Evolutionary conservation across 441 rosid species (phyloP).

Genomic region (Eutrema salsugineum): DNA sequence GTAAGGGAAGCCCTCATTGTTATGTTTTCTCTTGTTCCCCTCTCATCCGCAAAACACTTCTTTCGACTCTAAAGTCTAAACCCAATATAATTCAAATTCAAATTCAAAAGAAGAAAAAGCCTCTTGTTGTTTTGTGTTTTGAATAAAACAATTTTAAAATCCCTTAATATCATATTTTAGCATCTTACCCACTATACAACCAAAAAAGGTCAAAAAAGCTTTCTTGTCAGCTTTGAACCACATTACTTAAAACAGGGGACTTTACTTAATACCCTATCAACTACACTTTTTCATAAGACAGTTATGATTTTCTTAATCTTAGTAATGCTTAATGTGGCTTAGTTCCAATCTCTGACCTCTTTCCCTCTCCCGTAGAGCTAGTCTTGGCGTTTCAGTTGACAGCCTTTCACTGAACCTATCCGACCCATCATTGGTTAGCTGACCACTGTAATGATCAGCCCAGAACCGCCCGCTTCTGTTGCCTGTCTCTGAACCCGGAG

Average conservation of each 20-base stretch:
- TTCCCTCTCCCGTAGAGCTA: conserved; percentile 39
- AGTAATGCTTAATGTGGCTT: conserved; percentile 20
- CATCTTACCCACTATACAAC: conserved; percentile 27
- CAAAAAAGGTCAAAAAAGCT: conserved; percentile 11
- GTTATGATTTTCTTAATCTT: conserved; percentile 1
- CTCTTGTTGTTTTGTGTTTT: not conserved
- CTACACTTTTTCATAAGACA: conserved; percentile 4
- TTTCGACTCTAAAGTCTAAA: conserved; percentile 36
- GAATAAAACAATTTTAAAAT: conserved; percentile 7
- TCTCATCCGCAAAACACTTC: conserved; percentile 39
- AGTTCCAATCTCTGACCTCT: conserved; percentile 39
- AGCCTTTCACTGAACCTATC: conserved; percentile 67
- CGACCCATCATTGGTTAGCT: conserved; percentile 38
- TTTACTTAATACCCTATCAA: conserved; percentile 11
- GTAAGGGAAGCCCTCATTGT: not conserved
- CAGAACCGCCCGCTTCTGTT: conserved; percentile 75
- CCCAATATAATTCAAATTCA: conserved; percentile 31
- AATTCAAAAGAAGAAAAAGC: conserved; percentile 31
- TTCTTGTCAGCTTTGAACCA: conserved; percentile 18
- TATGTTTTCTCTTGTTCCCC: conserved; percentile 31
- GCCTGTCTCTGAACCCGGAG: conserved; percentile 77
- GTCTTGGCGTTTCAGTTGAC: conserved; percentile 43
- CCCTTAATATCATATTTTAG: conserved; percentile 19
- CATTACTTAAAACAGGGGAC: conserved; percentile 13
- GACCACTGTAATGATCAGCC: conserved; percentile 55